Percentiles rank a stretch among this genome's conserved stretches.
Evolutionary conservation across 768 basidiomycete species (phyloP).

Genomic region (Cubamyces lactineus): DNA sequence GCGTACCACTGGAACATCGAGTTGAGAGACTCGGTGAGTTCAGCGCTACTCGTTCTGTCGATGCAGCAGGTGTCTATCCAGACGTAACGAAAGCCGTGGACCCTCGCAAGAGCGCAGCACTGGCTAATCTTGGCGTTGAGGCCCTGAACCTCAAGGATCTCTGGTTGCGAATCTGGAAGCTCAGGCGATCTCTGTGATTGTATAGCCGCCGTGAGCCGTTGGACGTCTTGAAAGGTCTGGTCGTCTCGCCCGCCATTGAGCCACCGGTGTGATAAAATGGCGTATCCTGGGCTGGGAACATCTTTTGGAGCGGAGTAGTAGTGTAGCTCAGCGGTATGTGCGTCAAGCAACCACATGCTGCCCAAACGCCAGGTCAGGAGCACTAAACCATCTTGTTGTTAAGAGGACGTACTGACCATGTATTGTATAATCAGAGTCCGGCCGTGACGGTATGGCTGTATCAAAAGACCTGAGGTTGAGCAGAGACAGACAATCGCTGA

Average conservation of each 20-base stretch:
- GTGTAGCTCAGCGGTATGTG: background rate
- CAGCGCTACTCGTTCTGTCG: too few relatives aligned
- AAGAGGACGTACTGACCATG: too few relatives aligned
- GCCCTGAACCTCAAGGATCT: background rate
- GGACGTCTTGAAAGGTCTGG: slow-evolving; percentile 7
- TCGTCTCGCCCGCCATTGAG: background rate
- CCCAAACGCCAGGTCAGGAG: background rate
- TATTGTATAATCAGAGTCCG: too few relatives aligned
- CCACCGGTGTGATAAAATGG: slow-evolving; percentile 11
- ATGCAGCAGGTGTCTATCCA: too few relatives aligned
- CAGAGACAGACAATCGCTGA: too few relatives aligned
- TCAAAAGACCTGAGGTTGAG: too few relatives aligned
- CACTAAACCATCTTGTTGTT: too few relatives aligned
- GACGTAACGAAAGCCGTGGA: background rate
- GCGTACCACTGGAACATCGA: slow-evolving; percentile 7
- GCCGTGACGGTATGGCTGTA: too few relatives aligned
- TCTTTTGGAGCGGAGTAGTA: background rate
- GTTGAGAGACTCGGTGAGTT: slow-evolving; percentile 1
- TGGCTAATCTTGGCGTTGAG: background rate
- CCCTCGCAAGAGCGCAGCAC: background rate
- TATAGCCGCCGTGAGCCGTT: background rate
- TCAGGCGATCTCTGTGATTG: too few relatives aligned
- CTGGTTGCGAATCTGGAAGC: background rate
- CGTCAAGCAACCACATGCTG: background rate
- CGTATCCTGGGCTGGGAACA: background rate